A percentile compares a stretch with the other conserved stretches of the same genome.
Conservation (phyloP, 192 early-diverging fungal species). For the Rhizophagus prolifer region DNA sequence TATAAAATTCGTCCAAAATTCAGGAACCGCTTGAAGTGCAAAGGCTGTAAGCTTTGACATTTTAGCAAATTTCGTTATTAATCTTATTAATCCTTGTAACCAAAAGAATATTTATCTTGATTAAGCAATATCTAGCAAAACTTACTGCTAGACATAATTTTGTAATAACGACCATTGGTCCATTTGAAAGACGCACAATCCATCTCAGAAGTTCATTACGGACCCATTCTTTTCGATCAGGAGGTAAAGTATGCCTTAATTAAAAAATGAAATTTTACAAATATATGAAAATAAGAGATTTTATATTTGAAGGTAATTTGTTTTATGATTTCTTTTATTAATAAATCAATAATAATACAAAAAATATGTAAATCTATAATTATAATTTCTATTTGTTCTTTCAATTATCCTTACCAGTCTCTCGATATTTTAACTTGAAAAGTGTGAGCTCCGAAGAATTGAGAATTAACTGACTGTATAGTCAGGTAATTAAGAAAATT, state of each 20-base stretch:
- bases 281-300: background rate
- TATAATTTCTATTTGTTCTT: background rate
- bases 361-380: background rate
- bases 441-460: constrained; percentile 62
- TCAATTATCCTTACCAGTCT: constrained; percentile 46
- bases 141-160: constrained; percentile 59
- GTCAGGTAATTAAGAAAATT: background rate
- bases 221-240: constrained; percentile 54
- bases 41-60: constrained; percentile 47
- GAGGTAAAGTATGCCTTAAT: constrained; percentile 49
- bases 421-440: constrained; percentile 57
- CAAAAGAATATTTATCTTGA: background rate
- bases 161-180: constrained; percentile 50
- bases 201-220: constrained; percentile 46
- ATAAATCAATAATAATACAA: background rate
- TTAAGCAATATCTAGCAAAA: background rate
- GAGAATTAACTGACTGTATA: constrained; percentile 42
- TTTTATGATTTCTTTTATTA: background rate
- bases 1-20: constrained; percentile 53
- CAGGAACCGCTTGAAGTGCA: constrained; percentile 47
- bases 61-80: background rate
- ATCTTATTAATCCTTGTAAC: background rate
- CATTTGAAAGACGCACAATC: constrained; percentile 45
- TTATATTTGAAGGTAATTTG: background rate
- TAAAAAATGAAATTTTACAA: background rate